A percentile compares a stretch with the other conserved stretches of the same genome.
Conservation (phyloP, 306 rosid species). For the Chamaecrista fasciculata region DNA sequence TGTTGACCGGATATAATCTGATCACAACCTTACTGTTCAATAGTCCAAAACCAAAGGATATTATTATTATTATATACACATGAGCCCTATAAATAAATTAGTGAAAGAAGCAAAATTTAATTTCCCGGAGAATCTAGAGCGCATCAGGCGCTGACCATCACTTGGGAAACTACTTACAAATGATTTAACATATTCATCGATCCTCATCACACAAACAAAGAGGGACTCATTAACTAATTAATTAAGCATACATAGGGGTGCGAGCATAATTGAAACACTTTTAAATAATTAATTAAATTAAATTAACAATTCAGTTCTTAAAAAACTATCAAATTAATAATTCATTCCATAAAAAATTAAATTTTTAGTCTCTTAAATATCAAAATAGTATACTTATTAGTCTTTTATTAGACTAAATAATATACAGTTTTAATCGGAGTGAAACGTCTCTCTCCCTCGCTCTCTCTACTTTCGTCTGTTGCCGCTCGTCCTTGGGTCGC, state of each 20-base stretch:
- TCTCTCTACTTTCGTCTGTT: too few species aligned
- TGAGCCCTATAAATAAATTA: background rate
- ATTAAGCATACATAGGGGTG: constrained; percentile 31
- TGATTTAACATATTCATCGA: constrained; percentile 32
- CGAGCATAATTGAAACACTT: constrained; percentile 40
- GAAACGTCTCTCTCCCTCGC: too few species aligned
- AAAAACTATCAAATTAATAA: too few species aligned
- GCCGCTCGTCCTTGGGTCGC: too few species aligned
- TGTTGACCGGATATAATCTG: constrained; percentile 75
- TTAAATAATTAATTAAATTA: background rate
- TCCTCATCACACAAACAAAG: constrained; percentile 37
- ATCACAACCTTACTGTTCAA: constrained; percentile 47
- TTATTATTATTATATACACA: background rate
- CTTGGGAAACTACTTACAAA: constrained; percentile 62
- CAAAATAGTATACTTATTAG: too few species aligned
- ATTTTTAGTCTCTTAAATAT: too few species aligned
- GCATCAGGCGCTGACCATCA: constrained; percentile 99
- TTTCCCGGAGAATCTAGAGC: constrained; percentile 99
- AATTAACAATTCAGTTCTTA: too few species aligned
- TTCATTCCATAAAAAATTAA: too few species aligned
- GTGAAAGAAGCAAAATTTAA: constrained; percentile 32
- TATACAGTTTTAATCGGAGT: too few species aligned
- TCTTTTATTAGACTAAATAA: too few species aligned
- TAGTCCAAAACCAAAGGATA: constrained; percentile 21
- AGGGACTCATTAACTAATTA: background rate